A percentile compares a stretch with the other conserved stretches of the same genome.
Conservation (phyloP, 1,284 basidiomycete species). For the Trichosporon ovoides region DNA sequence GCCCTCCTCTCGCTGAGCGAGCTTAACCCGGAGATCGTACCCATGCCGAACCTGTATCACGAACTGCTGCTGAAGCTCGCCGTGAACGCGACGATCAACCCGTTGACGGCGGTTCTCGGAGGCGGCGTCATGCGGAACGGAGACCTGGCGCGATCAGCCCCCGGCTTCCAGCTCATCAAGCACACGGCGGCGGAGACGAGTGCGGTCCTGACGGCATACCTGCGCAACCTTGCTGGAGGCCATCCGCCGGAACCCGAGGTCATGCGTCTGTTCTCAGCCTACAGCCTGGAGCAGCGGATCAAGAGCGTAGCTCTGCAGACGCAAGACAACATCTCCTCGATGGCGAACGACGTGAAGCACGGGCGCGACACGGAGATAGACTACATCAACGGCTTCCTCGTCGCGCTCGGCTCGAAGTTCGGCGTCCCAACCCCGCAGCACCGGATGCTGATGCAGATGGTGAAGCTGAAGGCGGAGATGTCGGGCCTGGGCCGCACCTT, state of each 20-base stretch:
- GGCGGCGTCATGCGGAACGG: conserved; percentile 68
- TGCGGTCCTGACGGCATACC: conserved; percentile 53
- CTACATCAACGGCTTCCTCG: conserved; percentile 80
- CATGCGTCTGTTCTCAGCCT: conserved; percentile 34
- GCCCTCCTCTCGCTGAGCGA: conserved; percentile 56
- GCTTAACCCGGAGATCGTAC: conserved; percentile 63
- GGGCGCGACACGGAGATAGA: conserved; percentile 67
- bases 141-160: conserved; percentile 55
- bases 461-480: conserved; percentile 53
- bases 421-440: conserved; percentile 62
- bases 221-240: conserved; percentile 48
- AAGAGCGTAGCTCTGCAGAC: conserved; percentile 58
- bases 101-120: conserved; percentile 71
- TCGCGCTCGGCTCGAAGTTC: conserved; percentile 60
- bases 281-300: conserved; percentile 51
- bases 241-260: conserved; percentile 27
- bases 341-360: conserved; percentile 63
- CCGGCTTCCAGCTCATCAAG: conserved; percentile 52
- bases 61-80: conserved; percentile 76
- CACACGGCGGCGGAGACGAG: conserved; percentile 61
- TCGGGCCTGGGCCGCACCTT: conserved; percentile 15
- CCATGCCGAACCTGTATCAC: conserved; percentile 65
- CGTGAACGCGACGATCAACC: conserved; percentile 79
- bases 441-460: conserved; percentile 59
- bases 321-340: conserved; percentile 66